A percentile compares a stretch with the other conserved stretches of the same genome.
Evolutionary conservation across 305 asterid genomes (phyloP).

Genomic region (Fraxinus xanthoxyloides): DNA sequence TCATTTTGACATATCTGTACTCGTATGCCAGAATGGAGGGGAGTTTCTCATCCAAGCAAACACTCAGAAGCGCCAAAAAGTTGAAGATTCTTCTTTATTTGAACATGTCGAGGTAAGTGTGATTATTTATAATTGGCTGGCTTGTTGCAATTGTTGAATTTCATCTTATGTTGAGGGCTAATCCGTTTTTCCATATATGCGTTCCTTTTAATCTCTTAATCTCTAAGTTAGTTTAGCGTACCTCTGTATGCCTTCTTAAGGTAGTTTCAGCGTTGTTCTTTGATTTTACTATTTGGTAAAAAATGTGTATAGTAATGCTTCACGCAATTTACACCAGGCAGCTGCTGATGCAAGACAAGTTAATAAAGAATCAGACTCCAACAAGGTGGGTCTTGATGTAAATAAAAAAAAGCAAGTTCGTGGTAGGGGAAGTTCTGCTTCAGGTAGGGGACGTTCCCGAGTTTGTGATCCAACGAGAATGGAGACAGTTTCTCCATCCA

Average conservation of each 20-base stretch:
- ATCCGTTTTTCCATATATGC: conserved; percentile 19
- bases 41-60: conserved; percentile 82
- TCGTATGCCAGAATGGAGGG: conserved; percentile 62
- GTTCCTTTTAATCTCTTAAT: conserved; percentile 18
- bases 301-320: conserved; percentile 27
- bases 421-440: conserved; percentile 58
- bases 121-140: conserved; percentile 19
- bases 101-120: conserved; percentile 65
- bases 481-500: conserved; percentile 46
- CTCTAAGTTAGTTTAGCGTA: conserved; percentile 16
- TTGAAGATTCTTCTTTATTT: conserved; percentile 46
- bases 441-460: conserved; percentile 84
- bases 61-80: conserved; percentile 79
- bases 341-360: conserved; percentile 54
- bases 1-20: conserved; percentile 24
- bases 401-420: conserved; percentile 76
- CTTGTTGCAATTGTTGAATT: conserved; percentile 4
- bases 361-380: conserved; percentile 48
- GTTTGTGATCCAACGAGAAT: conserved; percentile 57
- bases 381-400: conserved; percentile 50
- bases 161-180: background rate
- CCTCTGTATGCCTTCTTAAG: conserved; percentile 31
- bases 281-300: conserved; percentile 10
- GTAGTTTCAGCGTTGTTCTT: background rate
- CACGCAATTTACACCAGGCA: conserved; percentile 40